These are phyloP conservation scores for Penicillium subrubescens DNA, from an alignment of 495 filamentous ascomycete species.

Conservation along the genomic window DNA sequence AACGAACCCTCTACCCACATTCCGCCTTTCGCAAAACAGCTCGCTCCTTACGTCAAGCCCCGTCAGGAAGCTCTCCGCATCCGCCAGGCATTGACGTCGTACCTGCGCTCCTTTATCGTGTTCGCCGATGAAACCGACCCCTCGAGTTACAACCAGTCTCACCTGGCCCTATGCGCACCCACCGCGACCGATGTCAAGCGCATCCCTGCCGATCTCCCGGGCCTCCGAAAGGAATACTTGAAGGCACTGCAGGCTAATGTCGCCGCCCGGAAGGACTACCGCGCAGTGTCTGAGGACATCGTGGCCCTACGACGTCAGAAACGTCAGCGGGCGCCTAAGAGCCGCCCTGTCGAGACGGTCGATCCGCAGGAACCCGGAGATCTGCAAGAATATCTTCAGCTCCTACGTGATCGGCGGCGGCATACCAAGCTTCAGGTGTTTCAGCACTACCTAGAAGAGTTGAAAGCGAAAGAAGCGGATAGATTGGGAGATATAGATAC, in stretches of 20 bases:
- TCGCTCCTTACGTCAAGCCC: constrained; percentile 48
- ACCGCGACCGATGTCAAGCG: constrained; percentile 39
- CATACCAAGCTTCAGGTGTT: constrained; percentile 58
- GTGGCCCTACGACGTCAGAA: constrained; percentile 25
- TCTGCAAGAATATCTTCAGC: constrained; percentile 53
- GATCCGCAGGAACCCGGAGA: constrained; percentile 33
- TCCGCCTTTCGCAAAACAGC: constrained; percentile 42
- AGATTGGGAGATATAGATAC: constrained; percentile 49
- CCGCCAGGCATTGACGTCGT: constrained; percentile 45
- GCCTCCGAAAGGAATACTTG: constrained; percentile 54
- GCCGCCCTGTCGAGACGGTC: constrained; percentile 20
- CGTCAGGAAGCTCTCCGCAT: constrained; percentile 49
- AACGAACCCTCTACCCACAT: constrained; percentile 35
- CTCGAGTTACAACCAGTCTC: constrained; percentile 29
- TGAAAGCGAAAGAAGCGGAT: constrained; percentile 44
- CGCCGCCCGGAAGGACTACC: constrained; percentile 52
- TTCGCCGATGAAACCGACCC: constrained; percentile 31
- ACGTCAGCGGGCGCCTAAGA: constrained; percentile 17
- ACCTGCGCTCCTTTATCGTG: constrained; percentile 46
- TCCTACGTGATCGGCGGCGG: constrained; percentile 57
- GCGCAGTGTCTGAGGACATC: constrained; percentile 34
- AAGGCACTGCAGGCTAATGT: constrained; percentile 61
- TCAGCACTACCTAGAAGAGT: constrained; percentile 45
- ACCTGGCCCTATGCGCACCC: constrained; percentile 42
- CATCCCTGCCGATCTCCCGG: constrained; percentile 41